phyloP scores from a whole-genome alignment of 495 filamentous ascomycete species.

The Neurospora sp. region DNA sequence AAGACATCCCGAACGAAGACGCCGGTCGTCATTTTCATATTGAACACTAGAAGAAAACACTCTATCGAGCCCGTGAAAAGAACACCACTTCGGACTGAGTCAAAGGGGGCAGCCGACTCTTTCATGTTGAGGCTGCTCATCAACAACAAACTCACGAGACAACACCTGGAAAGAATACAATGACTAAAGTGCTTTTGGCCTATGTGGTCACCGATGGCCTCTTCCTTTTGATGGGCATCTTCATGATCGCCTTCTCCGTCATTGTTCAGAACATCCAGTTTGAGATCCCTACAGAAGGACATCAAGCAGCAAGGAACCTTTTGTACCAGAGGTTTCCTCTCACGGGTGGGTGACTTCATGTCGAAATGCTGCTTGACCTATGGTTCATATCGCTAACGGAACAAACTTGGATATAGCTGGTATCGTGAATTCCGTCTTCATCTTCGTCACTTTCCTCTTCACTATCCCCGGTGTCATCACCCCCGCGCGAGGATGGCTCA shows the following conservation, averaged over 20 bases:
- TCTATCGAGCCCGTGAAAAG: constrained; percentile 1
- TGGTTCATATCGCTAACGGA: constrained; percentile 16
- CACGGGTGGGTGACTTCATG: constrained; percentile 32
- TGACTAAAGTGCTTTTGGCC: constrained; percentile 45
- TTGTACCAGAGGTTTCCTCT: constrained; percentile 52
- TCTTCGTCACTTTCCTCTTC: constrained; percentile 44
- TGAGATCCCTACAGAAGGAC: constrained; percentile 34
- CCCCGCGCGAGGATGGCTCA: constrained; percentile 46
- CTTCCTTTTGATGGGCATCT: constrained; percentile 51
- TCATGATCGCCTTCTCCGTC: constrained; percentile 54
- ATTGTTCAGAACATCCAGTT: constrained; percentile 41
- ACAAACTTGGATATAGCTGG: constrained; percentile 33
- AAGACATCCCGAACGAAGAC: constrained; percentile 9
- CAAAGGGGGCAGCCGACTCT: constrained; percentile 6
- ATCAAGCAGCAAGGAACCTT: constrained; percentile 51
- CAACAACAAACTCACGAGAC: neutral
- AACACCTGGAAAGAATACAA: constrained; percentile 29
- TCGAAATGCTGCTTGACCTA: neutral
- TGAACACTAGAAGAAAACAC: neutral
- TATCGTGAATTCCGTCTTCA: constrained; percentile 54
- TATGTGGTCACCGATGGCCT: constrained; percentile 49
- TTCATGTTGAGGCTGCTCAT: constrained; percentile 9
- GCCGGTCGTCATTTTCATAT: constrained; percentile 12
- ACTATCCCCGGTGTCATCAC: constrained; percentile 53
- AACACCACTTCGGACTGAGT: neutral